Evolutionary conservation across 148 eudicot genomes (phyloP), one percentile per base, ranked within the genome.

Genomic region (Chenopodium album): DNA sequence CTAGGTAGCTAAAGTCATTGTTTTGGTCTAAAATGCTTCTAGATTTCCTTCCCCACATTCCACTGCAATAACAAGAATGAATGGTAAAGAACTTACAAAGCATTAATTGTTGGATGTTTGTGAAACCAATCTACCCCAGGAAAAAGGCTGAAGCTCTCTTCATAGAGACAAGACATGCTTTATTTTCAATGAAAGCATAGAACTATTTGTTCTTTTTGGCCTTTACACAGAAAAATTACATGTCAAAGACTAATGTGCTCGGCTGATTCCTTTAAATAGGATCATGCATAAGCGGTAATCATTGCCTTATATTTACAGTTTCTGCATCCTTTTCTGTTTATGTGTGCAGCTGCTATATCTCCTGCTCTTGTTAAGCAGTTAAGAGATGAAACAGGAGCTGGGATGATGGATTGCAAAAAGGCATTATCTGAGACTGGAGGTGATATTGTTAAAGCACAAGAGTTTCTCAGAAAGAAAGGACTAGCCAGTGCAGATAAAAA

Each of bases 331-430:
- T 71, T 72, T 59, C 69, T 66, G 26, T 77, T 47, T 80, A 28
- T 68, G 50, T 32, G 76, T 85, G 71, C 89, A 88, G 94, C 91
- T 69, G 74, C 92, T 75, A 89, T 96, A 75, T 85, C 97, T 78
- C 95, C 98, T 72, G 90, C 92, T 60, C 95, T 96, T 80, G 99
- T 96, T 76, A 96, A 96, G 88, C 98, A 96, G 87, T 78, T 96
- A 79, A 88, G 98, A 65, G 93, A 92, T 4, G 97, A 94, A 86
- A 91, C 98, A 44, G 99, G 99, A 83, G 97, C 98, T 59, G 98
- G 98, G 54, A 96, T 96, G 99, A 96, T 96, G 99, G 98, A 96
- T 78, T 96, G 97, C 90, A 96, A 96, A 84, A 96, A 90, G 76
- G 98, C 99, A 34, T 93, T 94, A 17, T 87, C 93, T 48, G 97